These are phyloP conservation scores for Termitomyces heimii DNA, from an alignment of 768 basidiomycete genomes.

Conservation along the genomic window DNA sequence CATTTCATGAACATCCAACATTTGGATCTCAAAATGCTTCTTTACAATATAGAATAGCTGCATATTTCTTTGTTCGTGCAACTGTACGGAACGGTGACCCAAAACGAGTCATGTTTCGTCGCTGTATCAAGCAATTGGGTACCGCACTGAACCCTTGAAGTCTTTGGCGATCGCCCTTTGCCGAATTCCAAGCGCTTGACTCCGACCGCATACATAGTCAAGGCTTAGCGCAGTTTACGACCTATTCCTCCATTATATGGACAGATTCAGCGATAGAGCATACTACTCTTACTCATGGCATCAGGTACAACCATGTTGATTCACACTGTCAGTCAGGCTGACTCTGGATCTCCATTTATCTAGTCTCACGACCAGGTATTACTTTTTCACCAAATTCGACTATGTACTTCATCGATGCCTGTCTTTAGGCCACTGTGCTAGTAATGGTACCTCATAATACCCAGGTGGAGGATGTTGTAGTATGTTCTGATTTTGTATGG, in stretches of 20 bases:
- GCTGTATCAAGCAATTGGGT: neutral
- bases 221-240: neutral
- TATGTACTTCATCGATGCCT: slow-evolving; percentile 5
- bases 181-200: neutral
- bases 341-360: slow-evolving; percentile 14
- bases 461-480: slow-evolving; percentile 65
- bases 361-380: slow-evolving; percentile 86
- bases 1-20: neutral
- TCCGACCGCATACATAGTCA: neutral
- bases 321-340: slow-evolving; percentile 7
- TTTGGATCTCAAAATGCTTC: neutral
- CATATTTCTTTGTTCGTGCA: neutral
- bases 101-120: neutral
- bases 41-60: neutral
- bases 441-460: slow-evolving; percentile 69
- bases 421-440: slow-evolving; percentile 64
- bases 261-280: slow-evolving; percentile 30
- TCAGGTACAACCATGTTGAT: slow-evolving; percentile 45
- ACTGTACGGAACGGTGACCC: neutral
- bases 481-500: slow-evolving; percentile 16
- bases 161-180: neutral
- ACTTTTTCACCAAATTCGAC: slow-evolving; percentile 8
- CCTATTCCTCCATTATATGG: slow-evolving; percentile 22
- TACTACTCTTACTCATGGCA: slow-evolving; percentile 76
- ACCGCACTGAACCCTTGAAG: neutral